Percentiles rank a stretch among this genome's conserved stretches.
Evolutionary conservation across 805 yeast species (phyloP).

Genomic region (Candida sithepensis): DNA sequence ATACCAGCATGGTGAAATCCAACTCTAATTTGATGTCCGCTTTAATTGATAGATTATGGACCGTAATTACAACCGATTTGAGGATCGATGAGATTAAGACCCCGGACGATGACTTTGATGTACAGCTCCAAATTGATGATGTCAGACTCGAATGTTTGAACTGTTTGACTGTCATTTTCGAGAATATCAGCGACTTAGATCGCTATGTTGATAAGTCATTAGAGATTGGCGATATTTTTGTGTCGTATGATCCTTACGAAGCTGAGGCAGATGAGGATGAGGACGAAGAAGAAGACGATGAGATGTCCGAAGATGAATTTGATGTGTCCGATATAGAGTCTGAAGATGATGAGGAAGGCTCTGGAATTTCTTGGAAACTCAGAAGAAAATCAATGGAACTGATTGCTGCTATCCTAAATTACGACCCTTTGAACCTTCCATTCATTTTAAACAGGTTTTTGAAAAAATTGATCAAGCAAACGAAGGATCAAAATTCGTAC

Average conservation of each 20-base stretch:
- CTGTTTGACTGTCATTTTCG: constrained; percentile 37
- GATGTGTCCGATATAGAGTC: constrained; percentile 43
- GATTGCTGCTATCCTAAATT: constrained; percentile 35
- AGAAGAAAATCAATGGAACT: constrained; percentile 49
- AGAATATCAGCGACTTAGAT: constrained; percentile 31
- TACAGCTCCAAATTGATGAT: constrained; percentile 28
- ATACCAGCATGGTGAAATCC: constrained; percentile 24
- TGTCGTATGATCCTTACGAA: constrained; percentile 45
- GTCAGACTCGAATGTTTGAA: constrained; percentile 48
- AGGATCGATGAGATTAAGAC: constrained; percentile 18
- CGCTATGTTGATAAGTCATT: constrained; percentile 28
- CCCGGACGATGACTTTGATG: constrained; percentile 32
- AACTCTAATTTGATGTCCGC: constrained; percentile 24
- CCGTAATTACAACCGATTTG: constrained; percentile 11
- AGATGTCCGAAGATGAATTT: constrained; percentile 37
- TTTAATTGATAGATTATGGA: constrained; percentile 10
- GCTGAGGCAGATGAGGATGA: constrained; percentile 28
- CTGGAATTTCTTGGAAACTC: constrained; percentile 54
- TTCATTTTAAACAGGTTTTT: constrained; percentile 32
- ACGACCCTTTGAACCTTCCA: constrained; percentile 36
- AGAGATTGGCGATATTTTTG: constrained; percentile 29
- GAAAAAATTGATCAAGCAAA: constrained; percentile 30
- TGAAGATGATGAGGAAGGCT: constrained; percentile 37
- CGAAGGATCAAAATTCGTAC: constrained; percentile 43
- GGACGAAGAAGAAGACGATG: constrained; percentile 32